These are phyloP conservation scores for Nitzschia palea DNA, from an alignment of 108 stramenopile species.

Conservation along the genomic window DNA sequence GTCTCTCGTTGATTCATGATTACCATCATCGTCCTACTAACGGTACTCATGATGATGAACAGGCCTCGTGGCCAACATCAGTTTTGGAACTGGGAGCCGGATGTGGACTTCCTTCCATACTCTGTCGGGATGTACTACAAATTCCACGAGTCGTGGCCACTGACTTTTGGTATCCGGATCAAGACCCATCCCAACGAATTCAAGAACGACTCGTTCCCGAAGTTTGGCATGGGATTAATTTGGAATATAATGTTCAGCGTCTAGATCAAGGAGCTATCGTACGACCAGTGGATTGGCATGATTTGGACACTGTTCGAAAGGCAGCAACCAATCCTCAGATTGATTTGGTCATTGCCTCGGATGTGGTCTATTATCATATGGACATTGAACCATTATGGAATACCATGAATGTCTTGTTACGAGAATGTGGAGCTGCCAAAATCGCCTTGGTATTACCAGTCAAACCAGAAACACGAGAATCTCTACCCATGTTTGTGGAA, in stretches of 20 bases:
- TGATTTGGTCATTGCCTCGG: constrained; percentile 32
- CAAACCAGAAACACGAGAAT: constrained; percentile 33
- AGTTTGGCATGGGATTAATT: constrained; percentile 40
- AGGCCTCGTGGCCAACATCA: neutral
- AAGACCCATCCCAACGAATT: too few species aligned
- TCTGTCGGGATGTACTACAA: constrained; percentile 22
- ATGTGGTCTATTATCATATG: constrained; percentile 36
- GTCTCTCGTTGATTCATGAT: constrained; percentile 4
- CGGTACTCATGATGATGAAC: neutral
- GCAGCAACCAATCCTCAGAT: constrained; percentile 20
- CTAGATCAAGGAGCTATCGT: constrained; percentile 3
- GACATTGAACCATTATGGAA: constrained; percentile 35
- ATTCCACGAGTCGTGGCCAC: constrained; percentile 26
- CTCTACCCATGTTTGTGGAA: constrained; percentile 28
- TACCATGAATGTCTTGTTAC: constrained; percentile 29
- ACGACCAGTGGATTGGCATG: constrained; percentile 44
- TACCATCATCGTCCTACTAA: too few species aligned
- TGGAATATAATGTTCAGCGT: constrained; percentile 32
- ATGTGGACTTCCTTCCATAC: constrained; percentile 36
- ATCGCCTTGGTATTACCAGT: constrained; percentile 28
- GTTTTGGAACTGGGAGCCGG: constrained; percentile 43
- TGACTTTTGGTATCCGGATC: constrained; percentile 34
- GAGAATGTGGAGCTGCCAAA: constrained; percentile 3
- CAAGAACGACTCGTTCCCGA: constrained; percentile 38
- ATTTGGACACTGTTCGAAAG: constrained; percentile 2